These are phyloP conservation scores for Xerocomus amazonicus DNA, from an alignment of 1,284 basidiomycete species.

Conservation along the genomic window DNA sequence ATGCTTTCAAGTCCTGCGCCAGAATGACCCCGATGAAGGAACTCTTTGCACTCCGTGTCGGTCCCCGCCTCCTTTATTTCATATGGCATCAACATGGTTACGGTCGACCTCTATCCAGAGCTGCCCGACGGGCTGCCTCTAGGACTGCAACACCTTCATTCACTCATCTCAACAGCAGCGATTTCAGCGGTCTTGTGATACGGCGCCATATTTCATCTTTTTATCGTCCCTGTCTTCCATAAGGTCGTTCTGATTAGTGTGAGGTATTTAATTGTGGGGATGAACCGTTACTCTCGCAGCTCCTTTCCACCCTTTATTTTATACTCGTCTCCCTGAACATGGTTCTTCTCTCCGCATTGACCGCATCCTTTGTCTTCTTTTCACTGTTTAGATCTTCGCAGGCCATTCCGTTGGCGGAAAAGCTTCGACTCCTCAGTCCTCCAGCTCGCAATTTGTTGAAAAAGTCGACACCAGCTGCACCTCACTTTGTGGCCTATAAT, in stretches of 20 bases:
- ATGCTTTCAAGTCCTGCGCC: not conserved
- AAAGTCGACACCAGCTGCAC: slow-evolving; percentile 32
- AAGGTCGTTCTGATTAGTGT: not conserved
- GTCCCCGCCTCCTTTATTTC: not conserved
- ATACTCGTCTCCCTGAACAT: slow-evolving; percentile 7
- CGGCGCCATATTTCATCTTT: not conserved
- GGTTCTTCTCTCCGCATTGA: slow-evolving; percentile 13
- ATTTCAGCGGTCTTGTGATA: slow-evolving; percentile 6
- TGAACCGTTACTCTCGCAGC: not conserved
- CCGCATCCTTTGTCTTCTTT: slow-evolving; percentile 4
- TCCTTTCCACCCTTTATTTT: not conserved
- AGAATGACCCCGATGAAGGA: slow-evolving; percentile 2
- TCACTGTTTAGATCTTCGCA: slow-evolving; percentile 9
- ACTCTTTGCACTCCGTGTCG: not conserved
- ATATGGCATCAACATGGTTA: not conserved
- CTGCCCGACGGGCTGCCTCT: slow-evolving; percentile 3
- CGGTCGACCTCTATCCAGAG: not conserved
- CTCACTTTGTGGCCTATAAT: slow-evolving; percentile 44
- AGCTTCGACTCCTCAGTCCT: slow-evolving; percentile 17
- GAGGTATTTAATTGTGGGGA: slow-evolving; percentile 18
- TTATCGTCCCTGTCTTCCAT: slow-evolving; percentile 10
- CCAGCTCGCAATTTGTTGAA: slow-evolving; percentile 38
- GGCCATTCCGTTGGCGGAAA: slow-evolving; percentile 19
- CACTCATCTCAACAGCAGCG: not conserved
- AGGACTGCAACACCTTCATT: slow-evolving; percentile 9